Base-by-base conservation (phyloP, 768 basidiomycete genomes). In the Boletus rubropictus region DNA sequence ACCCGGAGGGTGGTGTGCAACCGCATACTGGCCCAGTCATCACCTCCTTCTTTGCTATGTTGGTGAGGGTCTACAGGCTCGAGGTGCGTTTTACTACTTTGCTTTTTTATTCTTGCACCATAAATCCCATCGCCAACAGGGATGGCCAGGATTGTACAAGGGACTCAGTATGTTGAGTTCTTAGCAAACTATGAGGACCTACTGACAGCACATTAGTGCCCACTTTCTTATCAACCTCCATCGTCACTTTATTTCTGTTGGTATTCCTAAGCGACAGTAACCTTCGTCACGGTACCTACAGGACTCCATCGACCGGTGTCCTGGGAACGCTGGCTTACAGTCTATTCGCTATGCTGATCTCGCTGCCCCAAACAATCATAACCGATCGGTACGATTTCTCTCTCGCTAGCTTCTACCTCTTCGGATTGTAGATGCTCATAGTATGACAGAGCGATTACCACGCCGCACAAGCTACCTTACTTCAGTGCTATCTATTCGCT, bases 21-120 rank as follows among this genome's bases (percentile, higher is more conserved):
- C 79, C 86, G 0, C 80, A 88, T 56, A 83, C 86, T 5, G 84
- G 82, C 28, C 89, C 89, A 48, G 76, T 87, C n/a, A 75, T 91
- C 46, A 78, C 77, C 14, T 80, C 83, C 4, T 89, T 82, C 68
- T 77, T 88, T 54, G 79, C 72, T 15, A 91, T 91, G 88, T 62
- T 88, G 52, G 57, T 51, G 39, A 75, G 89, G 38, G 86, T 87
- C 6, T 80, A 81, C 60, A 74, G 70, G 44, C 72, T 91, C 8
- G 89, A 92, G 76, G 87, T 85, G 27, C 35, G 74, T 48, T 18
- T n/a, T 44, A 3, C 24, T 29, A 25, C 31, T 11, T 11, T 22
- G 3, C 43, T 31, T 35, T 48, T 20, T 34, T 50, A 15, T 25
- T 22, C 12, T 6, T 33, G 11, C 39, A 31, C 32, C 14, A 29